These are phyloP conservation scores for Pinus taeda DNA, from an alignment of 75 land plant genomes.

Conservation along the genomic window DNA sequence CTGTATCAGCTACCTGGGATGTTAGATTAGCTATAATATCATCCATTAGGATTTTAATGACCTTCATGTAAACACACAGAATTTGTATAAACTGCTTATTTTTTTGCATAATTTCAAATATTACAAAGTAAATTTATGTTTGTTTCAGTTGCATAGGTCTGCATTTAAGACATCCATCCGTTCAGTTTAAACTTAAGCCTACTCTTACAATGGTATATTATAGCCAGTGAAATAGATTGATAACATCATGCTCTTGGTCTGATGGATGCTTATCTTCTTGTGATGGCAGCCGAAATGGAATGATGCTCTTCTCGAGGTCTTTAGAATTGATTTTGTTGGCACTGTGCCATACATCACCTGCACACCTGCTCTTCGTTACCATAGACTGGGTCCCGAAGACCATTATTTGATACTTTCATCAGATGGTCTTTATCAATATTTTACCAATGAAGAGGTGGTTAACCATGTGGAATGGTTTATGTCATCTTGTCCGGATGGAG, in stretches of 20 bases:
- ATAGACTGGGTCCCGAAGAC: constrained; percentile 80
- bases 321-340: constrained; percentile 87
- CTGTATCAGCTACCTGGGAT: neutral
- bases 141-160: neutral
- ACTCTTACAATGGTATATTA: neutral
- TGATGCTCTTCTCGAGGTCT: constrained; percentile 89
- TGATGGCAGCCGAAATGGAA: constrained; percentile 95
- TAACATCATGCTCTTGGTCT: neutral
- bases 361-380: constrained; percentile 77
- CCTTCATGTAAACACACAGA: neutral
- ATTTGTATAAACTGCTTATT: neutral
- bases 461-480: constrained; percentile 92
- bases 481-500: constrained; percentile 84
- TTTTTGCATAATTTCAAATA: neutral
- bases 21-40: neutral
- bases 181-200: neutral
- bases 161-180: neutral
- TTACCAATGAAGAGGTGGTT: constrained; percentile 95
- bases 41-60: neutral
- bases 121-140: neutral
- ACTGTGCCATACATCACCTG: constrained; percentile 82
- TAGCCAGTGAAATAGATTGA: neutral
- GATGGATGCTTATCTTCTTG: constrained; percentile 5
- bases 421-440: constrained; percentile 96
- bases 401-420: constrained; percentile 92